phyloP scores from a whole-genome alignment of 495 filamentous ascomycete genomes.

The Penicillium ucsense region DNA sequence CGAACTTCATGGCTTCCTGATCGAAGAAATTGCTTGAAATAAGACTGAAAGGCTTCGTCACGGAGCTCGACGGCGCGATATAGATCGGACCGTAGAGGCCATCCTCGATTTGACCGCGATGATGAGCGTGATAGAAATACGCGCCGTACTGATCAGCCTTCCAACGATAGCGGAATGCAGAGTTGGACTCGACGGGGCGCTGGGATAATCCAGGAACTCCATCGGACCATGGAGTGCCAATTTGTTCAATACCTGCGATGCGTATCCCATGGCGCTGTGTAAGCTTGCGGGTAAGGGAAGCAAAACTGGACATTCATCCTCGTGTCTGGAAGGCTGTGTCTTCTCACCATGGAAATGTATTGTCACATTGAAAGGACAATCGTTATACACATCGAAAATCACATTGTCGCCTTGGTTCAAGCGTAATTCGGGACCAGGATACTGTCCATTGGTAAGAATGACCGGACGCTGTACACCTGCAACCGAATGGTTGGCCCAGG shows the following conservation, averaged over 20 bases:
- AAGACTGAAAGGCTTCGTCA: constrained; percentile 33
- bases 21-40: constrained; percentile 31
- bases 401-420: constrained; percentile 54
- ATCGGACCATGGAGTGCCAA: constrained; percentile 40
- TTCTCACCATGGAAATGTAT: constrained; percentile 43
- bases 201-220: constrained; percentile 45
- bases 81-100: constrained; percentile 46
- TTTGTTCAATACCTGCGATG: constrained; percentile 25
- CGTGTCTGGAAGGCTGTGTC: too few relatives aligned
- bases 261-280: too few relatives aligned
- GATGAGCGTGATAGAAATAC: constrained; percentile 44
- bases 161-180: constrained; percentile 42
- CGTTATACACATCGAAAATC: constrained; percentile 49
- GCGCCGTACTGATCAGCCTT: constrained; percentile 19
- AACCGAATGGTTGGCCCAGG: constrained; percentile 20
- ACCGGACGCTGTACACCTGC: constrained; percentile 32
- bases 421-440: constrained; percentile 47
- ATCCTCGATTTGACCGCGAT: constrained; percentile 42
- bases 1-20: constrained; percentile 34
- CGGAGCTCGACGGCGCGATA: constrained; percentile 23
- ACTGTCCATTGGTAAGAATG: constrained; percentile 51
- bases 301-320: too few relatives aligned
- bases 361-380: constrained; percentile 41
- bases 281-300: too few relatives aligned
- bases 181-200: constrained; percentile 31